phyloP scores from a whole-genome alignment of 768 basidiomycete species.

The Chalciporus piperatus region DNA sequence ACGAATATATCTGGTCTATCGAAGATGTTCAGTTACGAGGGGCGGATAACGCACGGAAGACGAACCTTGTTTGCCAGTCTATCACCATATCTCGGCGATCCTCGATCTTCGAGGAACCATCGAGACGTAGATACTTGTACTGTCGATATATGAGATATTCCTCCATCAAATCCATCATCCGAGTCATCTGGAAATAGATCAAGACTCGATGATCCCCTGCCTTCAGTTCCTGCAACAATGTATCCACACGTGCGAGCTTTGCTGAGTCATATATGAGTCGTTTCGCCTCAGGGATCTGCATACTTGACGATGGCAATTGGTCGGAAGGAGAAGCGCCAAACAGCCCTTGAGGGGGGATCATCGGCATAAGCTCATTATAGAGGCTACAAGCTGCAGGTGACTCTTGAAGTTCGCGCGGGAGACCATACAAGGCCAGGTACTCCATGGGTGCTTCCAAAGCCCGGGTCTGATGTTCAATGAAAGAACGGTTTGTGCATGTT shows the following conservation, averaged over 20 bases:
- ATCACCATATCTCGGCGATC: constrained; percentile 99
- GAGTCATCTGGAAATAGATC: constrained; percentile 99
- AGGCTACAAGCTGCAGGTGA: constrained; percentile 46
- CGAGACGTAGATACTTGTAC: constrained; percentile 90
- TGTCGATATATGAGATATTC: constrained; percentile 97
- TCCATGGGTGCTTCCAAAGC: constrained; percentile 69
- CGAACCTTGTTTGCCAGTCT: constrained; percentile 95
- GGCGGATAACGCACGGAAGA: not conserved
- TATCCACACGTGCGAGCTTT: constrained; percentile 88
- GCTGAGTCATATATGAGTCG: constrained; percentile 94
- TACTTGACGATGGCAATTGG: constrained; percentile 77
- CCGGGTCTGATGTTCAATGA: constrained; percentile 65
- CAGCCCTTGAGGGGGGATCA: constrained; percentile 65
- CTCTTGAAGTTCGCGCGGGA: constrained; percentile 67
- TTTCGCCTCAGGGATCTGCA: constrained; percentile 94
- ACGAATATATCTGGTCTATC: constrained; percentile 82
- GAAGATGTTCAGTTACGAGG: not conserved
- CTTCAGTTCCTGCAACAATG: constrained; percentile 89
- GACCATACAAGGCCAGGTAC: constrained; percentile 76
- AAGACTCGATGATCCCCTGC: constrained; percentile 89
- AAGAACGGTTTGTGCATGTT: constrained; percentile 73
- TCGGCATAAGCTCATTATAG: constrained; percentile 53
- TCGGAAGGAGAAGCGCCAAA: constrained; percentile 60
- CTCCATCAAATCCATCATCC: constrained; percentile 99
- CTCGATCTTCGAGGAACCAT: constrained; percentile 92